Percentiles rank a stretch among this genome's conserved stretches.
These are phyloP conservation scores for Fusarium heterosporum DNA, from an alignment of 2,329 filamentous ascomycete genomes.

Conservation along the genomic window DNA sequence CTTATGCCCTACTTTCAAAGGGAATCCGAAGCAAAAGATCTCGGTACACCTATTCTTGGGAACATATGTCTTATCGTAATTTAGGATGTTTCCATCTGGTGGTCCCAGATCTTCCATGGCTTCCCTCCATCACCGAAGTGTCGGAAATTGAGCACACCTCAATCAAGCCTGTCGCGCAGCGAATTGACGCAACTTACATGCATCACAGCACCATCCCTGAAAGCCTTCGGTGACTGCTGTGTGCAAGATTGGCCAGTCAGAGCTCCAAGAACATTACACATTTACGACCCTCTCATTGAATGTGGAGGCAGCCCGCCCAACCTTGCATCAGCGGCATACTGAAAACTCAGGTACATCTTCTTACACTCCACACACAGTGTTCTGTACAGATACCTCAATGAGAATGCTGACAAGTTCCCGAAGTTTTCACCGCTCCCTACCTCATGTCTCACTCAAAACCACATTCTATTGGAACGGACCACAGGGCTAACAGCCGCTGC, in stretches of 20 bases:
- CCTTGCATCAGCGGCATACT: conserved; percentile 26
- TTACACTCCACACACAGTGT: conserved; percentile 16
- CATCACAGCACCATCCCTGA: conserved; percentile 26
- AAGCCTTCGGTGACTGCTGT: conserved; percentile 9
- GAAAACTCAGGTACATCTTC: conserved; percentile 11
- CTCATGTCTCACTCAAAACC: conserved; percentile 20
- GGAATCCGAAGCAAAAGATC: background rate
- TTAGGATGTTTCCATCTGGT: conserved; percentile 15
- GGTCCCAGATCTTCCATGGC: conserved; percentile 33
- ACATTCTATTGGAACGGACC: conserved; percentile 22
- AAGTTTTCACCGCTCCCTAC: conserved; percentile 33
- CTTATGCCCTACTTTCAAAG: background rate
- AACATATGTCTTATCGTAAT: conserved; percentile 1
- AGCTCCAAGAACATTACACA: conserved; percentile 1
- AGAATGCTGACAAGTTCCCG: conserved; percentile 32
- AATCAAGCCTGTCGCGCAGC: conserved; percentile 25
- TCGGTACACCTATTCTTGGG: background rate
- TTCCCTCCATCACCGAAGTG: conserved; percentile 39
- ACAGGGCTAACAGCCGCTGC: conserved; percentile 36
- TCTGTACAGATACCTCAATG: conserved; percentile 28
- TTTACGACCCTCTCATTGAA: conserved; percentile 11
- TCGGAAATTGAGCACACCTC: conserved; percentile 39
- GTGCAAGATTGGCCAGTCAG: conserved; percentile 15
- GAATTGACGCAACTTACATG: conserved; percentile 27
- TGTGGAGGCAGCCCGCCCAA: conserved; percentile 41